These are phyloP conservation scores for Cladosporium sphaerospermum DNA, from an alignment of 2,329 filamentous ascomycete genomes.

Conservation along the genomic window DNA sequence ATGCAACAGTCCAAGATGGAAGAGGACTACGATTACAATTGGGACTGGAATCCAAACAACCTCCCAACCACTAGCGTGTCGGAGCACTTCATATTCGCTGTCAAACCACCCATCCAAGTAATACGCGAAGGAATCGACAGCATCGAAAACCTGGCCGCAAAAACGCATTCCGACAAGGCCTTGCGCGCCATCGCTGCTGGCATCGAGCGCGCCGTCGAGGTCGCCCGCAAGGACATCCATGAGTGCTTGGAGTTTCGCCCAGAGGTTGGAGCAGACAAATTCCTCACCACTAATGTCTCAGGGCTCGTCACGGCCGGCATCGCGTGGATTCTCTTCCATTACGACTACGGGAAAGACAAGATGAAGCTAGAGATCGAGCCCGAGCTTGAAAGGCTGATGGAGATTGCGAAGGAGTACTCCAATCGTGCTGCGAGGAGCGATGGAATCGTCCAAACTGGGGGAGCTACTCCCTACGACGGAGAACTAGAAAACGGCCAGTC, in stretches of 20 bases:
- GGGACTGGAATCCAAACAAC: too few relatives aligned
- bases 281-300: neutral
- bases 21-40: too few relatives aligned
- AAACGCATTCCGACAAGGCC: neutral
- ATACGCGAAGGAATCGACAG: neutral
- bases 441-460: too few relatives aligned
- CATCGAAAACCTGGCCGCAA: neutral
- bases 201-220: neutral
- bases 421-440: too few relatives aligned
- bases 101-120: neutral
- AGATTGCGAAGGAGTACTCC: too few relatives aligned
- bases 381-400: too few relatives aligned
- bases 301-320: neutral
- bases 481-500: too few relatives aligned
- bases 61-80: neutral
- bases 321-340: neutral
- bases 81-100: neutral
- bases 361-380: neutral
- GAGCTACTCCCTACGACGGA: too few relatives aligned
- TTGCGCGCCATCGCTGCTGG: neutral
- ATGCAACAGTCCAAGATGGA: too few relatives aligned
- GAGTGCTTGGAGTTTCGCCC: neutral
- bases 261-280: neutral
- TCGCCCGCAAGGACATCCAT: neutral
- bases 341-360: neutral